Evolutionary conservation across 768 basidiomycete species (phyloP).

Genomic region (Gautieria morchelliformis): DNA sequence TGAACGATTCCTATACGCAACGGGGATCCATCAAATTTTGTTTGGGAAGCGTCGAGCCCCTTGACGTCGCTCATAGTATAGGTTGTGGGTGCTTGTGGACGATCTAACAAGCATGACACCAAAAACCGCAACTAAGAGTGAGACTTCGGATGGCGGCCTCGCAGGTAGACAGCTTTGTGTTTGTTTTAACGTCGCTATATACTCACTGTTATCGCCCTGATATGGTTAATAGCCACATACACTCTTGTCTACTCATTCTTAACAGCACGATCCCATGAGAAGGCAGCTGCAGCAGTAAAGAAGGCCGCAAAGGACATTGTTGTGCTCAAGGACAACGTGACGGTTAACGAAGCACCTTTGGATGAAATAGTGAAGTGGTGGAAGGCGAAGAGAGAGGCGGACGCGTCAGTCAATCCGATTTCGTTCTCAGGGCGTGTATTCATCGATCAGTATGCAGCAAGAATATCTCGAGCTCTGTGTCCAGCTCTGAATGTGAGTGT

Average conservation of each 20-base stretch:
- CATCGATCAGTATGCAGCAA: neutral
- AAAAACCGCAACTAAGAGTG: constrained; percentile 25
- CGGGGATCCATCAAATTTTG: constrained; percentile 64
- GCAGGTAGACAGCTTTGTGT: neutral
- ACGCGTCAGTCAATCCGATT: neutral
- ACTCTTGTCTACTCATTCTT: constrained; percentile 70
- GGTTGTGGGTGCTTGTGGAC: constrained; percentile 2
- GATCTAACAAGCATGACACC: neutral
- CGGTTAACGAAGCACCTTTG: constrained; percentile 39
- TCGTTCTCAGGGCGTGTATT: neutral
- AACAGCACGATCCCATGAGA: constrained; percentile 49
- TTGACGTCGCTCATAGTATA: constrained; percentile 54
- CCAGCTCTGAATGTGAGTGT: constrained; percentile 4
- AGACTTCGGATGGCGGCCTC: constrained; percentile 20
- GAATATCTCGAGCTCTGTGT: neutral
- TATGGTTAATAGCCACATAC: constrained; percentile 49
- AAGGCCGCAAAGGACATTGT: constrained; percentile 60
- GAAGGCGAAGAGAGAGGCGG: constrained; percentile 31
- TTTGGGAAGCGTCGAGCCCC: constrained; percentile 53
- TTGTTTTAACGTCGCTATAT: neutral
- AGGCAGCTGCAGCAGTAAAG: constrained; percentile 65
- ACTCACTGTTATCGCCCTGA: neutral
- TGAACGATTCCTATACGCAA: constrained; percentile 90
- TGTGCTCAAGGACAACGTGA: constrained; percentile 45
- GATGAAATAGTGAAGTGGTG: constrained; percentile 60